Evolutionary conservation across 768 basidiomycete genomes (phyloP).

Genomic region (Nidula microcarpa): DNA sequence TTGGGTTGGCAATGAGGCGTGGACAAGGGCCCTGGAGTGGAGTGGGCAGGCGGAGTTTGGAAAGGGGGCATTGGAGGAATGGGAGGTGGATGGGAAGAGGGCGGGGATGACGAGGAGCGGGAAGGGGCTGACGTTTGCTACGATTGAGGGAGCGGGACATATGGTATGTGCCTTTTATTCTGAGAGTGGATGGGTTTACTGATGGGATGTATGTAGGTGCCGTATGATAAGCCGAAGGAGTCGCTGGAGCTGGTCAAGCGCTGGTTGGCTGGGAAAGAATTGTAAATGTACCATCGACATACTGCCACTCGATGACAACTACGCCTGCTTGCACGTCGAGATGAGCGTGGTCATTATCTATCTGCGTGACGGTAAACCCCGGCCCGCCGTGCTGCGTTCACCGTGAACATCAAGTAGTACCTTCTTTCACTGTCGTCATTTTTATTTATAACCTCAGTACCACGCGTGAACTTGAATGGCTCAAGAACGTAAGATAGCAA

Average conservation of each 20-base stretch:
- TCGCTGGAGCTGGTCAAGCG: conserved; percentile 44
- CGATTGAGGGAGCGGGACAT: background rate
- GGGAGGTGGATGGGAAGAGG: conserved; percentile 50
- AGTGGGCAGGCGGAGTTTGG: conserved; percentile 48
- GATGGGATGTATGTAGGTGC: conserved; percentile 29
- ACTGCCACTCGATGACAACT: too few species aligned
- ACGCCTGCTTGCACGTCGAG: too few species aligned
- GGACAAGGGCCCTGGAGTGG: conserved; percentile 73
- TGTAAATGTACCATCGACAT: conserved; percentile 5
- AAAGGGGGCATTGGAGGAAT: conserved; percentile 43
- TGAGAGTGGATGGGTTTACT: conserved; percentile 4
- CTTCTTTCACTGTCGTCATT: too few species aligned
- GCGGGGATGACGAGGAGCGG: conserved; percentile 31
- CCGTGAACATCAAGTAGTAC: too few species aligned
- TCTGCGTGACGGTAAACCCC: too few species aligned
- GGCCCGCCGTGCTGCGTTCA: too few species aligned
- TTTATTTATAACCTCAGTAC: too few species aligned
- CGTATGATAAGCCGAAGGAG: conserved; percentile 61
- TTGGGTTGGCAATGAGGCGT: conserved; percentile 70
- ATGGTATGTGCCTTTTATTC: conserved; percentile 28
- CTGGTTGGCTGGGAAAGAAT: conserved; percentile 35
- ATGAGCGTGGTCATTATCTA: too few species aligned
- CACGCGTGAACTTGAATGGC: too few species aligned
- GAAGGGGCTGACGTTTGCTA: conserved; percentile 16
- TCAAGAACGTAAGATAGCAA: too few species aligned